A percentile compares a stretch with the other conserved stretches of the same genome.
These are phyloP conservation scores for Lactuca saligna DNA, from an alignment of 129 eudicot genomes.

Conservation along the genomic window DNA sequence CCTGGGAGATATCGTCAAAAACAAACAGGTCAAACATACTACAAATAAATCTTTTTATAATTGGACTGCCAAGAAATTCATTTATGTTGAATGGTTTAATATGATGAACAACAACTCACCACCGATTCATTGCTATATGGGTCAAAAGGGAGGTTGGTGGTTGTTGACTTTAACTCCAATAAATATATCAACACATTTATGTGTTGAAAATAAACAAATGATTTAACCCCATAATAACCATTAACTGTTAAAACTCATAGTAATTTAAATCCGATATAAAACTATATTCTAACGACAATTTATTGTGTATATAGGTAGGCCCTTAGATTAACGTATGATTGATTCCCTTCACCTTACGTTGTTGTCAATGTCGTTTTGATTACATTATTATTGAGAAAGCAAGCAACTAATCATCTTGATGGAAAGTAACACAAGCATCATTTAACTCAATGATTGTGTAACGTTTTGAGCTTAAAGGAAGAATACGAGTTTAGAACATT, in stretches of 20 bases:
- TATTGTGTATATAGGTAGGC: conserved; percentile 12
- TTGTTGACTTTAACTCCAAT: not conserved
- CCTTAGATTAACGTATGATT: conserved; percentile 25
- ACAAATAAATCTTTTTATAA: too few relatives aligned
- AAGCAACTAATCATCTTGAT: conserved; percentile 32
- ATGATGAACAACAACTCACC: too few relatives aligned
- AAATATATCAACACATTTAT: not conserved
- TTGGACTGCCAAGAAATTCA: too few relatives aligned
- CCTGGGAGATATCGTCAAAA: too few relatives aligned
- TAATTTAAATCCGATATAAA: not conserved
- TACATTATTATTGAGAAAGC: conserved; percentile 38
- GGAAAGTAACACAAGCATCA: conserved; percentile 16
- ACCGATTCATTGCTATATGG: not conserved
- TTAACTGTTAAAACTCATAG: not conserved
- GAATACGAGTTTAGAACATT: not conserved
- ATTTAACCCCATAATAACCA: not conserved
- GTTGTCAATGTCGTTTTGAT: conserved; percentile 25
- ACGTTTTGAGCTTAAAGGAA: conserved; percentile 22
- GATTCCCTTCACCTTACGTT: conserved; percentile 26
- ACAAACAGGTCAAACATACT: too few relatives aligned
- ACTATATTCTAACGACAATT: conserved; percentile 17
- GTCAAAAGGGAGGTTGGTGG: not conserved
- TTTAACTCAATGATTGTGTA: conserved; percentile 21
- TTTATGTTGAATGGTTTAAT: too few relatives aligned
- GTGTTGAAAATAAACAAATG: not conserved